phyloP scores from a whole-genome alignment of 2,329 filamentous ascomycete species.

The Zymoseptoria tritici region DNA sequence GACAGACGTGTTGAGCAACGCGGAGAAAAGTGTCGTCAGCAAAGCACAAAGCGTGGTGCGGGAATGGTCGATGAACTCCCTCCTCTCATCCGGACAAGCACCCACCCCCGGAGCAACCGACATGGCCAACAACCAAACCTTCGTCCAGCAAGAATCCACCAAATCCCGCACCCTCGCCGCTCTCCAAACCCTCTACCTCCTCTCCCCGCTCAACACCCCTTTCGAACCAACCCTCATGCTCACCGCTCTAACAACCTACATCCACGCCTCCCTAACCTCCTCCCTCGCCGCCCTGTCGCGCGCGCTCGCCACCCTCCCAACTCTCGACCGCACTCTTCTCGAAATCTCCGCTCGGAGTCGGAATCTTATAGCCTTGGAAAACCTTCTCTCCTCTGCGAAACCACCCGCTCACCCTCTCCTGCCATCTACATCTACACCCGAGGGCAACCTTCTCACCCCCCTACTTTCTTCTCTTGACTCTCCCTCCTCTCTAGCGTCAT shows the following conservation, averaged over 20 bases:
- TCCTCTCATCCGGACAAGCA: slow-evolving; percentile 27
- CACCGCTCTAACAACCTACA: slow-evolving; percentile 69
- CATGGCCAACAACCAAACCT: slow-evolving; percentile 34
- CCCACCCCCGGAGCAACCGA: too few relatives aligned
- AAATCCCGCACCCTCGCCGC: slow-evolving; percentile 67
- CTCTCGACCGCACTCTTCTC: slow-evolving; percentile 69
- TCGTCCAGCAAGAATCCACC: slow-evolving; percentile 62
- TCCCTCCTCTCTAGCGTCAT: slow-evolving; percentile 67
- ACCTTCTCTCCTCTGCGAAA: slow-evolving; percentile 62
- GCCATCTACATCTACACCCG: slow-evolving; percentile 11
- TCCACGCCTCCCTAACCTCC: slow-evolving; percentile 72
- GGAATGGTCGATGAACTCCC: slow-evolving; percentile 68
- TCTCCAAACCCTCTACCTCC: slow-evolving; percentile 67
- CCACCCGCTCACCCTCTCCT: slow-evolving; percentile 64
- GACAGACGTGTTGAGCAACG: slow-evolving; percentile 60
- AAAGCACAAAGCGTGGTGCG: slow-evolving; percentile 71
- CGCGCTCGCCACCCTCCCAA: slow-evolving; percentile 71
- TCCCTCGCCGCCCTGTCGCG: slow-evolving; percentile 68
- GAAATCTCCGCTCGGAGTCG: slow-evolving; percentile 82
- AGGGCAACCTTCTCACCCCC: slow-evolving; percentile 58
- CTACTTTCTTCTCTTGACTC: slow-evolving; percentile 63
- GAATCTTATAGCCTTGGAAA: slow-evolving; percentile 81
- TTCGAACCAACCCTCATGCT: slow-evolving; percentile 66
- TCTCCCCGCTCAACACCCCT: slow-evolving; percentile 57
- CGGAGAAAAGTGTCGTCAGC: slow-evolving; percentile 65